Percentiles rank a stretch among this genome's conserved stretches.
Conservation (phyloP, 208 protist genomes). For the Crithidia thermophila region DNA sequence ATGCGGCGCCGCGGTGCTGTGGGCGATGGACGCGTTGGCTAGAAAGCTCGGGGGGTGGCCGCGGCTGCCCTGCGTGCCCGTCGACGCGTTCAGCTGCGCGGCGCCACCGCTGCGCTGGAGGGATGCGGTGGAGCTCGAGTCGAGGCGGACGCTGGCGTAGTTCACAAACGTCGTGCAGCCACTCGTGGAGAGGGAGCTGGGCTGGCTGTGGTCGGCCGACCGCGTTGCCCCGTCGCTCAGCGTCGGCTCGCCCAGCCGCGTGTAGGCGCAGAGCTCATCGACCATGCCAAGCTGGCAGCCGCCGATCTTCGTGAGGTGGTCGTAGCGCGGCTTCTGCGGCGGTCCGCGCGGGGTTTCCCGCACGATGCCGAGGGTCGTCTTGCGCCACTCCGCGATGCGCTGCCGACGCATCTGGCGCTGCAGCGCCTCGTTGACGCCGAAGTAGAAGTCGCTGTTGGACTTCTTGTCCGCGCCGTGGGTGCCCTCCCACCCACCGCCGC, state of each 20-base stretch:
- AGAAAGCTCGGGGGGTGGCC: neutral
- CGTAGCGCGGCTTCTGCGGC: constrained; percentile 5
- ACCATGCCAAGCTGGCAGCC: constrained; percentile 25
- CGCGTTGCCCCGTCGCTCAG: constrained; percentile 1
- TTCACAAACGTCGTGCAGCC: constrained; percentile 13
- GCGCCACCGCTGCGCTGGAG: neutral
- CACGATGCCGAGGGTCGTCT: neutral
- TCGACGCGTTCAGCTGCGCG: neutral
- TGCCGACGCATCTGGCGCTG: constrained; percentile 9
- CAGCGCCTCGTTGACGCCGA: constrained; percentile 4
- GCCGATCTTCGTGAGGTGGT: constrained; percentile 29
- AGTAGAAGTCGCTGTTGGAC: neutral
- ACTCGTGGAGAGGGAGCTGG: constrained; percentile 22
- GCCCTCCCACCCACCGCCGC: neutral
- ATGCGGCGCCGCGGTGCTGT: neutral
- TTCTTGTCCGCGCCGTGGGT: neutral
- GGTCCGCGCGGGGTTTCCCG: neutral
- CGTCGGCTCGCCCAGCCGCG: neutral
- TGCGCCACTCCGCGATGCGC: neutral
- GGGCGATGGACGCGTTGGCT: neutral
- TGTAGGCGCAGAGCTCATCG: constrained; percentile 26
- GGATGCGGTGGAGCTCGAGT: neutral
- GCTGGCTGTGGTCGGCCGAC: constrained; percentile 1
- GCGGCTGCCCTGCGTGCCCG: neutral
- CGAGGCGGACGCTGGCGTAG: constrained; percentile 3